Base-by-base conservation (phyloP, 2,329 filamentous ascomycete species). In the Chrysosporium keratinophilum region DNA sequence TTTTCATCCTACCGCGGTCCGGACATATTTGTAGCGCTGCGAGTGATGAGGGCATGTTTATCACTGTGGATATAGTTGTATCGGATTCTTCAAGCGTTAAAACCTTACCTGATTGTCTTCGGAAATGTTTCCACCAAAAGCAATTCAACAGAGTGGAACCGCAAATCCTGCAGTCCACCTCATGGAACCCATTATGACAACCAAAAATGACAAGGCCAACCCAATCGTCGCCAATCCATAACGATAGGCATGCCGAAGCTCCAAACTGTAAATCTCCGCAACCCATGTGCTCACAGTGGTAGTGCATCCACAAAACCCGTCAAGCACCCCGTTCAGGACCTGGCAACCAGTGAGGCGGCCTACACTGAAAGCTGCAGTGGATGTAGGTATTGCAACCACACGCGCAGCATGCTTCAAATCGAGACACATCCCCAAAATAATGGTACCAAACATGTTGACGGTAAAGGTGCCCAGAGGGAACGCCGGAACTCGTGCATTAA, bases 401-500 rank as follows among this genome's bases (percentile, higher is more conserved):
- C 73, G 67, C n/a, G 60, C 55, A 0, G 80, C 74, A 63, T 88
- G 88, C 59, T 88, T 86, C 49, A 95, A 71, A 63, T 94, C 86
- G 73, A 80, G 95, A 31, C 82, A 79, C 77, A 88, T 83, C 12
- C 81, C 89, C 48, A 94, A 68, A 14, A 95, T 69, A 0, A 78
- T 78, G 0, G 87, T 89, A 3, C 90, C 91, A 12, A 84, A 66
- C 3, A 94, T 74, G 63, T 97, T 97, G 28, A 85, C 88, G 0
- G 74, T 71, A 62, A 96, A 95, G 0, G 91, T 97, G 1, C 91
- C 91, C 0, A 96, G 68, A 0, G 91, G 91, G 60, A 96, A 96
- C 0, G 77, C 71, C 0, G 81, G 68, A 0, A 81, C 60, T 17
- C 80, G 74, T 0, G 78, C 73, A 62, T 96, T 96, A n/a, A 95